phyloP scores from a whole-genome alignment of 352 stramenopile genomes.

The Chloridella minuta region DNA sequence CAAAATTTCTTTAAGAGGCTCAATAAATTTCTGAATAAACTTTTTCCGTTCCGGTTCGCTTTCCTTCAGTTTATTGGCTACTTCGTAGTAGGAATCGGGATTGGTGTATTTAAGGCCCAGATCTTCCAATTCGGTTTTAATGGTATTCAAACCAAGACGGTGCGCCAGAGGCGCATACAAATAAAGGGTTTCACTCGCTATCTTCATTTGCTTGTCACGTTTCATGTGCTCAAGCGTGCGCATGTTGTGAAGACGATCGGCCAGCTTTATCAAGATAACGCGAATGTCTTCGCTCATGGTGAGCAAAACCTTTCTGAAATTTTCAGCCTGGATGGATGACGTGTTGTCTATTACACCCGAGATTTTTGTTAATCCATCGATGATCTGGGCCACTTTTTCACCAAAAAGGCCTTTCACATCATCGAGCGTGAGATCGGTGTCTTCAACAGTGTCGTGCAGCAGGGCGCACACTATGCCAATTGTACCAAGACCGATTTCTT shows the following conservation, averaged over 20 bases:
- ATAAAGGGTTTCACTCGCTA: conserved; percentile 38
- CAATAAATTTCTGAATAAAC: conserved; percentile 8
- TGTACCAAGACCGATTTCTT: conserved; percentile 35
- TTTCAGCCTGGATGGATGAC: conserved; percentile 30
- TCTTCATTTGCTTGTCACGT: conserved; percentile 27
- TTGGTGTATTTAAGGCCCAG: not conserved
- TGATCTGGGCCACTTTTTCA: conserved; percentile 30
- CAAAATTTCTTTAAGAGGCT: conserved; percentile 3
- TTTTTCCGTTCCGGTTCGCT: not conserved
- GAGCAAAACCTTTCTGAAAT: conserved; percentile 44
- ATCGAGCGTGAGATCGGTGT: conserved; percentile 39
- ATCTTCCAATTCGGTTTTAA: conserved; percentile 38
- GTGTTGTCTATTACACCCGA: not conserved
- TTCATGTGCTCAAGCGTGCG: conserved; percentile 27
- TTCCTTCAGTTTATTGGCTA: not conserved
- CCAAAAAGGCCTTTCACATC: conserved; percentile 38
- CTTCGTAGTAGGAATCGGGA: not conserved
- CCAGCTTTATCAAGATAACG: conserved; percentile 46
- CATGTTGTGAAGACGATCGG: conserved; percentile 46
- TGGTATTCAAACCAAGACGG: conserved; percentile 38
- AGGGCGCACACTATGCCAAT: conserved; percentile 34
- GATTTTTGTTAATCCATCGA: conserved; percentile 43
- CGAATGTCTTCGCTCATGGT: conserved; percentile 46
- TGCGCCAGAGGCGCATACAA: conserved; percentile 42
- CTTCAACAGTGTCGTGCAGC: conserved; percentile 46